Percentiles rank a stretch among this genome's conserved stretches.
phyloP scores from a whole-genome alignment of 2,329 filamentous ascomycete genomes.

The Trichoderma koningii region DNA sequence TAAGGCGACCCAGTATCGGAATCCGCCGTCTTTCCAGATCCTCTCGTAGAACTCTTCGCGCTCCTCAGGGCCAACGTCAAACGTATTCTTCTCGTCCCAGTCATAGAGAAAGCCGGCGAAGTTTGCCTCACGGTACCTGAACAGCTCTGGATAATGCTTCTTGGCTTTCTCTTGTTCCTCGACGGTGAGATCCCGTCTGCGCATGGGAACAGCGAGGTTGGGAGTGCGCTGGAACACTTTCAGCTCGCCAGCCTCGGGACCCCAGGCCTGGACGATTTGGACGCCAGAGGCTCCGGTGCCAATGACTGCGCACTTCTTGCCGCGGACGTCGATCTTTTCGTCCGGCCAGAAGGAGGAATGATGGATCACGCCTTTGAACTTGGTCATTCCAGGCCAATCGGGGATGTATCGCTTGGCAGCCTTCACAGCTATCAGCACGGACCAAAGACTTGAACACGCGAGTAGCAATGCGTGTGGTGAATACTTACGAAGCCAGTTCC shows the following conservation, averaged over 20 bases:
- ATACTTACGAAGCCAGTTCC: constrained; percentile 53
- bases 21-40: constrained; percentile 55
- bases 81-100: constrained; percentile 55
- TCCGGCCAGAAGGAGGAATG: constrained; percentile 65
- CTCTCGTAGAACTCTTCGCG: constrained; percentile 52
- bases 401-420: constrained; percentile 64
- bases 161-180: constrained; percentile 48
- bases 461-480: background rate
- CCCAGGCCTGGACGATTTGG: constrained; percentile 64
- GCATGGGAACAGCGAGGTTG: constrained; percentile 66
- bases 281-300: constrained; percentile 67
- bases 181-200: constrained; percentile 45
- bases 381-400: constrained; percentile 59
- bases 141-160: constrained; percentile 52
- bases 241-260: constrained; percentile 53
- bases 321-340: constrained; percentile 55
- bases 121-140: constrained; percentile 51
- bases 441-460: background rate
- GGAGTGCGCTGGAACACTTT: constrained; percentile 68
- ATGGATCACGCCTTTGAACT: constrained; percentile 60
- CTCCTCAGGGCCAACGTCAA: constrained; percentile 54
- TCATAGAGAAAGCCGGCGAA: constrained; percentile 64
- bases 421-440: constrained; percentile 30
- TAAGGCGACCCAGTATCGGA: constrained; percentile 54
- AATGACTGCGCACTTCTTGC: constrained; percentile 63